Conservation (phyloP, 1,139 yeast genomes). For the Yamadazyma diospyri region DNA sequence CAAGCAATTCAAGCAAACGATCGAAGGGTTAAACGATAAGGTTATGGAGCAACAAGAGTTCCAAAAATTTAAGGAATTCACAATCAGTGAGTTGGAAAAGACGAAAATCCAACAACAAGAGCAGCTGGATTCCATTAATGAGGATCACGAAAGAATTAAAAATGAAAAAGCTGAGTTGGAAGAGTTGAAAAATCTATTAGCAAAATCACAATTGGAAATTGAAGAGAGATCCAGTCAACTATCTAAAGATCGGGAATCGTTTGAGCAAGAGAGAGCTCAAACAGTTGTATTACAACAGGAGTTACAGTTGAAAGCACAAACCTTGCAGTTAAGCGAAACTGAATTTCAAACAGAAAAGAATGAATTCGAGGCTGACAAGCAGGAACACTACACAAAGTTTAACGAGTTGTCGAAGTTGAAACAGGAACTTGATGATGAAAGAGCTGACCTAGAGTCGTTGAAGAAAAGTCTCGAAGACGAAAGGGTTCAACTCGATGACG, state of each 20-base stretch:
- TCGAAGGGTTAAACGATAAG: background rate
- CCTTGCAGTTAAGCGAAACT: too few species aligned
- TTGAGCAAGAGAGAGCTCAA: background rate
- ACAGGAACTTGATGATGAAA: slow-evolving; percentile 1
- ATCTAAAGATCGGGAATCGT: background rate
- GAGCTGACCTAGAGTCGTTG: slow-evolving; percentile 2
- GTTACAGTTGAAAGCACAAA: background rate
- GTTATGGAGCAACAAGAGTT: slow-evolving; percentile 2
- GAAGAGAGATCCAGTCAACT: background rate
- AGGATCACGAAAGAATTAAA: background rate
- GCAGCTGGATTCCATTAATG: slow-evolving; percentile 1
- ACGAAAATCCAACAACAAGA: slow-evolving; percentile 1
- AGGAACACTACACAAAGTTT: slow-evolving; percentile 2
- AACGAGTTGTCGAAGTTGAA: slow-evolving; percentile 1
- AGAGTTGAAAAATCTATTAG: background rate
- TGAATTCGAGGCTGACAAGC: slow-evolving; percentile 1
- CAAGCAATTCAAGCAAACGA: slow-evolving; percentile 6
- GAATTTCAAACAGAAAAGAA: background rate
- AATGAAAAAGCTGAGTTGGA: slow-evolving; percentile 1
- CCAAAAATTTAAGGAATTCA: background rate
- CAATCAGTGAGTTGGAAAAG: background rate
- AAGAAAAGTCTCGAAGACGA: slow-evolving; percentile 9
- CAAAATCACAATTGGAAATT: background rate
- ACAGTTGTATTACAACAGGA: background rate
- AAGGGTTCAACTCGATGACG: slow-evolving; percentile 2